Base-by-base conservation (phyloP, 116 monocot genomes). In the Trichopus zeylanicus region DNA sequence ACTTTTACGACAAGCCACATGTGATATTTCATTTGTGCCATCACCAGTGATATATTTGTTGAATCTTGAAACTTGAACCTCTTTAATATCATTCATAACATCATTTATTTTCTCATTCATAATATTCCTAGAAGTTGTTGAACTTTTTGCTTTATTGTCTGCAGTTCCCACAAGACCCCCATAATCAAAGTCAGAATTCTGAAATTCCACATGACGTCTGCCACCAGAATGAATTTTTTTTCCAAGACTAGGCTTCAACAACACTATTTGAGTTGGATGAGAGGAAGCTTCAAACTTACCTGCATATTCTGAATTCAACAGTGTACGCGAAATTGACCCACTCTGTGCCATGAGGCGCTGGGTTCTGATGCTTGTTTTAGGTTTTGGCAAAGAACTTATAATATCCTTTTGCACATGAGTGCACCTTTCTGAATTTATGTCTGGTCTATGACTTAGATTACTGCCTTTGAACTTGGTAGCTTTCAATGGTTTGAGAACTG, bases 91-190 rank as follows among this genome's bases (percentile, higher is more conserved):
- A 46, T 28, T 58, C 42, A 52, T 29, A 5, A 33, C 32, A 60
- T 26, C 60, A 24, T 57, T 21, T 46, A 56, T 73, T 78, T 78
- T 70, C 37, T 79, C 63, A 51, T 75, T 66, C 18, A 70, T 68
- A 38, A 81, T 56, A 56, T 70, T 63, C 64, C 75, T 75, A 23
- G 78, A 75, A 54, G 71, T 85, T 73, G 71, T 85, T n/a, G 85
- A 72, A 9, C 68, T 51, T 61, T 61, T 69, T 34, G 29, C 48
- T 5, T 55, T 77, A 23, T 54, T 57, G 6, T 29, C 59, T 37
- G 51, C 27, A 47, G 32, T 20, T 26, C 66, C 65, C 26, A 46
- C 48, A 60, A 57, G 25, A 59, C 46, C 35, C 48, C 46, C 48
- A 12, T 75, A 26, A 26, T 69, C 20, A 48, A 3, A 60, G 24